Conservation (phyloP, 257 asterid genomes). For the Ocimum tenuiflorum region DNA sequence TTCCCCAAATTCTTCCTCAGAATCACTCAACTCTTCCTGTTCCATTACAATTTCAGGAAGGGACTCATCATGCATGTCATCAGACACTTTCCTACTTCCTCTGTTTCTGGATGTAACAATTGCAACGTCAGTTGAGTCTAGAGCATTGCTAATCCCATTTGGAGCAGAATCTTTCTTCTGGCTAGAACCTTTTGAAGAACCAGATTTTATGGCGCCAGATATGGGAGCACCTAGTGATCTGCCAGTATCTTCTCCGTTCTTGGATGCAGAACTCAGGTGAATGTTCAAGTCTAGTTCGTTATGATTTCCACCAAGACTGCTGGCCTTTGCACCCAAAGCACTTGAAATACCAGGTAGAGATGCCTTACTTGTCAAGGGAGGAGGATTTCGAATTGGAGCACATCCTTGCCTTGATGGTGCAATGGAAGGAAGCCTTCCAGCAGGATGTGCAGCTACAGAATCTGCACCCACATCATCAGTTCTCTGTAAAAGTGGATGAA, state of each 20-base stretch:
- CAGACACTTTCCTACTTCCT: conserved; percentile 33
- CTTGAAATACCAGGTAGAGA: conserved; percentile 25
- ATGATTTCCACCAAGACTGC: conserved; percentile 32
- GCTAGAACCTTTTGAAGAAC: conserved; percentile 17
- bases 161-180: conserved; percentile 28
- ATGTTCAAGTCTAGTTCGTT: conserved; percentile 67
- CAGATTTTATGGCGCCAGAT: conserved; percentile 20
- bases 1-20: conserved; percentile 86
- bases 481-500: conserved; percentile 89
- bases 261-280: conserved; percentile 53
- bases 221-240: conserved; percentile 21
- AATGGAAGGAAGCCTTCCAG: conserved; percentile 29
- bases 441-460: conserved; percentile 25
- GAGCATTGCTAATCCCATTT: conserved; percentile 23
- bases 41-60: conserved; percentile 85
- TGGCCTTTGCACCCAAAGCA: conserved; percentile 32
- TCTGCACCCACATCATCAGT: conserved; percentile 36
- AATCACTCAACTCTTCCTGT: conserved; percentile 94
- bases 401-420: conserved; percentile 32
- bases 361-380: conserved; percentile 21
- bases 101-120: conserved; percentile 30
- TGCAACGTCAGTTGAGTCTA: conserved; percentile 29
- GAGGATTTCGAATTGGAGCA: conserved; percentile 27
- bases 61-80: conserved; percentile 36
- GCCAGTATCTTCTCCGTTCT: conserved; percentile 31